Evolutionary conservation across 441 rosid species (phyloP).

Genomic region (Theobroma grandiflorum): DNA sequence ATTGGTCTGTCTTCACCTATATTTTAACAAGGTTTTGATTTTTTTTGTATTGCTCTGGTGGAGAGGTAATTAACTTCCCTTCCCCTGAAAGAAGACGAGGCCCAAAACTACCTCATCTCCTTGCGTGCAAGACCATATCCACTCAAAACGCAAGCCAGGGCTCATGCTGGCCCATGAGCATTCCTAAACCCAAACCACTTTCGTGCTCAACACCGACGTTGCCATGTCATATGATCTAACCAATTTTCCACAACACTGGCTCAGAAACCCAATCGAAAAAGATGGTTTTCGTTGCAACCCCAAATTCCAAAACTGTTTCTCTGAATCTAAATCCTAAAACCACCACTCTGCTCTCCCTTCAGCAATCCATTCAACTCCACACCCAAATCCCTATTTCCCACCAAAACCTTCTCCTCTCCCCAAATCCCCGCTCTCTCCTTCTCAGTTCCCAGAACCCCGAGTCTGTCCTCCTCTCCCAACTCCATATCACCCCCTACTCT

Average conservation of each 20-base stretch:
- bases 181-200: too few species aligned
- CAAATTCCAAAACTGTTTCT: conserved; percentile 55
- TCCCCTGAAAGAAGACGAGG: too few species aligned
- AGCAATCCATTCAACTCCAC: conserved; percentile 47
- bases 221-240: too few species aligned
- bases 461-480: conserved; percentile 51
- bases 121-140: too few species aligned
- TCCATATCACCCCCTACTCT: conserved; percentile 55
- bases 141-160: too few species aligned
- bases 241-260: neutral
- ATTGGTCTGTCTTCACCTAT: too few species aligned
- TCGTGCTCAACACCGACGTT: too few species aligned
- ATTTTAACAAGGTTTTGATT: too few species aligned
- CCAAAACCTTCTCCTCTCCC: conserved; percentile 49
- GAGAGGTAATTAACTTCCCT: too few species aligned
- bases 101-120: too few species aligned
- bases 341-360: conserved; percentile 63
- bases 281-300: conserved; percentile 72
- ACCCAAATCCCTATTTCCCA: conserved; percentile 49
- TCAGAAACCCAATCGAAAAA: neutral
- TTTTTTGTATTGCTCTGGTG: too few species aligned
- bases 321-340: conserved; percentile 57
- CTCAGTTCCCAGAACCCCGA: conserved; percentile 20
- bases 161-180: too few species aligned
- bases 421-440: neutral